Conservation (phyloP, 768 basidiomycete species). For the Lactarius vividus region DNA sequence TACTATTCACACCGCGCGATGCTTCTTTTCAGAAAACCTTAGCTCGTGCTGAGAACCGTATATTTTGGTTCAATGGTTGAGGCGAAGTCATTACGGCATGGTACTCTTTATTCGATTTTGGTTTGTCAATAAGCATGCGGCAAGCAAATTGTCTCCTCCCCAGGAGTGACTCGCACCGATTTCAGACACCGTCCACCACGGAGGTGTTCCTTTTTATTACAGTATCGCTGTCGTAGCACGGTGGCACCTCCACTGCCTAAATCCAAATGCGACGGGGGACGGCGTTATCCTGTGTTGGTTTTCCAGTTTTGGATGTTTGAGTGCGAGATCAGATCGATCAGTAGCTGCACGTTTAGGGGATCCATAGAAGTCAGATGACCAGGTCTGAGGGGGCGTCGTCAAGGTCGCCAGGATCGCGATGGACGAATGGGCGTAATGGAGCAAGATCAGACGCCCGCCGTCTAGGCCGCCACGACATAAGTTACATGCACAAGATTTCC, state of each 20-base stretch:
- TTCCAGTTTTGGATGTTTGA: background rate
- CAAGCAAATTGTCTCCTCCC: background rate
- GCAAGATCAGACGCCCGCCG: background rate
- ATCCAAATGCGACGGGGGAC: background rate
- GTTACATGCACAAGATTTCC: background rate
- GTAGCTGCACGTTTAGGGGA: background rate
- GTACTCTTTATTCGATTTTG: background rate
- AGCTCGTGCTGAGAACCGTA: background rate
- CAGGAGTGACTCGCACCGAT: background rate
- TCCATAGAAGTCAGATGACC: background rate
- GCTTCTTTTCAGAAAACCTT: conserved; percentile 6
- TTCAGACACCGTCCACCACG: background rate
- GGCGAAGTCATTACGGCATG: background rate
- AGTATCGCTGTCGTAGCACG: background rate
- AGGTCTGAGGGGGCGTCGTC: background rate
- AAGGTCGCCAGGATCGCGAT: background rate
- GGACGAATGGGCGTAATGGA: background rate
- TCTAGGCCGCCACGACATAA: background rate
- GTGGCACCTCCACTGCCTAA: background rate
- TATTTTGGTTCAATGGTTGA: background rate
- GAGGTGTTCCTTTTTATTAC: background rate
- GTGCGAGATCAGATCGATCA: background rate
- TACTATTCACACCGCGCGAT: background rate
- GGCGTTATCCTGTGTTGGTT: background rate
- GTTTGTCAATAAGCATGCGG: background rate